Conservation (phyloP, 2,329 filamentous ascomycete species). For the Cytospora piceae region DNA sequence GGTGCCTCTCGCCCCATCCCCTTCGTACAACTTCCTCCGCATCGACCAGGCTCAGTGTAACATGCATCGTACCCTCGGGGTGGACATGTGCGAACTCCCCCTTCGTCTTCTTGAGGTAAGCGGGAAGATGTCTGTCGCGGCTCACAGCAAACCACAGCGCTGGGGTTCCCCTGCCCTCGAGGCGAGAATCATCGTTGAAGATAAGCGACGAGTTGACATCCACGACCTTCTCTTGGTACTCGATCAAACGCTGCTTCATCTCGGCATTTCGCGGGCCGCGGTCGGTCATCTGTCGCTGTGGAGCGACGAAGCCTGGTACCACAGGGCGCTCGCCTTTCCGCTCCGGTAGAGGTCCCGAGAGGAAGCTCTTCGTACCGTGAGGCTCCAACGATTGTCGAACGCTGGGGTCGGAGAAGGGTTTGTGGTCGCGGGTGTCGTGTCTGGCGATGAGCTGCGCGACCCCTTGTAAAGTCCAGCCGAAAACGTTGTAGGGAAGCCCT, state of each 20-base stretch:
- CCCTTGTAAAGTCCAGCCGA: slow-evolving; percentile 47
- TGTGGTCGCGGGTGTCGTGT: slow-evolving; percentile 40
- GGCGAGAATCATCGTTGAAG: slow-evolving; percentile 35
- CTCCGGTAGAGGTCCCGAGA: slow-evolving; percentile 29
- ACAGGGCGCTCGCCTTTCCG: slow-evolving; percentile 37
- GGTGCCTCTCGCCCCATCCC: slow-evolving; percentile 48
- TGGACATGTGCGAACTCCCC: slow-evolving; percentile 47
- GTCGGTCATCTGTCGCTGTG: slow-evolving; percentile 45
- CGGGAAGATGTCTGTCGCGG: slow-evolving; percentile 26
- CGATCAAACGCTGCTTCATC: slow-evolving; percentile 33
- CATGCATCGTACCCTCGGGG: slow-evolving; percentile 44
- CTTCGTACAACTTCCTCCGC: slow-evolving; percentile 40
- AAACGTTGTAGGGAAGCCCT: slow-evolving; percentile 46
- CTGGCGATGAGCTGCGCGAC: slow-evolving; percentile 40
- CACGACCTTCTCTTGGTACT: slow-evolving; percentile 35
- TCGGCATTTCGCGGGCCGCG: slow-evolving; percentile 29
- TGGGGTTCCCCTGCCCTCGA: slow-evolving; percentile 40
- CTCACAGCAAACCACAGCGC: slow-evolving; percentile 37
- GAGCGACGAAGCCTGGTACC: slow-evolving; percentile 42
- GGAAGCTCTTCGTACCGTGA: slow-evolving; percentile 34
- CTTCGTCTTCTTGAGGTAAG: slow-evolving; percentile 31
- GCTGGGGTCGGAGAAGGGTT: slow-evolving; percentile 33
- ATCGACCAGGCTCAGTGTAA: slow-evolving; percentile 44
- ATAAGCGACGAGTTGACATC: slow-evolving; percentile 38
- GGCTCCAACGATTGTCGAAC: slow-evolving; percentile 35